phyloP scores from a whole-genome alignment of 2,329 filamentous ascomycete species.

The Colletotrichum sp. region DNA sequence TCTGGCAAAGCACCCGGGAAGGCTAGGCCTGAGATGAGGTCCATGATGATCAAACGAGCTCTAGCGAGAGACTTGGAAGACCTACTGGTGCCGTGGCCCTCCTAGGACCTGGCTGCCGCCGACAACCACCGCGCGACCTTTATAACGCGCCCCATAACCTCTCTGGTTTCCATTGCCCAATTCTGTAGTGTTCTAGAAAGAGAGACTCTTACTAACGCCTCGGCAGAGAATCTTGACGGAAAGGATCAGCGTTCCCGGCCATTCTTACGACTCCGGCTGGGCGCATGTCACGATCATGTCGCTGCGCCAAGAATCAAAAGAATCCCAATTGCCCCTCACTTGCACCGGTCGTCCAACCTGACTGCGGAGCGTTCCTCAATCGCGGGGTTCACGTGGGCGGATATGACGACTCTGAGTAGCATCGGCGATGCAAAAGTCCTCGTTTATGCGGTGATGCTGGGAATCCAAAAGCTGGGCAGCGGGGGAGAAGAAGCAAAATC shows the following conservation, averaged over 20 bases:
- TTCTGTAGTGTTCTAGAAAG: not conserved
- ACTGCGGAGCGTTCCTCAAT: not conserved
- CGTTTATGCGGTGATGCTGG: not conserved
- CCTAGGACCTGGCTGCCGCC: not conserved
- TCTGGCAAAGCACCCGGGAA: conserved; percentile 43
- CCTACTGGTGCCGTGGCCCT: not conserved
- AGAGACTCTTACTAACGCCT: not conserved
- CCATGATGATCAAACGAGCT: not conserved
- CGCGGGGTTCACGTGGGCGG: not conserved
- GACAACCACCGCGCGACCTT: not conserved
- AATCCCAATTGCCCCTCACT: not conserved
- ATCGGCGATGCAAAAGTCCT: not conserved
- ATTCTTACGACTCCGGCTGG: not conserved
- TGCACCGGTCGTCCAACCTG: not conserved
- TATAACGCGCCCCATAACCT: not conserved
- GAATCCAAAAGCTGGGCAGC: conserved; percentile 4
- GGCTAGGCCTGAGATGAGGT: not conserved
- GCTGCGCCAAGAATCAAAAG: not conserved
- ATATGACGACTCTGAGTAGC: not conserved
- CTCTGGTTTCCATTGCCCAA: not conserved
- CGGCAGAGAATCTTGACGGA: not conserved
- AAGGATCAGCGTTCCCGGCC: not conserved
- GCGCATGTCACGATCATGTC: conserved; percentile 2
- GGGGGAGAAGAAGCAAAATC: not conserved
- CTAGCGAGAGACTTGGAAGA: not conserved